Conservation (phyloP, 1,284 basidiomycete species). For the Puccinia polysora region DNA sequence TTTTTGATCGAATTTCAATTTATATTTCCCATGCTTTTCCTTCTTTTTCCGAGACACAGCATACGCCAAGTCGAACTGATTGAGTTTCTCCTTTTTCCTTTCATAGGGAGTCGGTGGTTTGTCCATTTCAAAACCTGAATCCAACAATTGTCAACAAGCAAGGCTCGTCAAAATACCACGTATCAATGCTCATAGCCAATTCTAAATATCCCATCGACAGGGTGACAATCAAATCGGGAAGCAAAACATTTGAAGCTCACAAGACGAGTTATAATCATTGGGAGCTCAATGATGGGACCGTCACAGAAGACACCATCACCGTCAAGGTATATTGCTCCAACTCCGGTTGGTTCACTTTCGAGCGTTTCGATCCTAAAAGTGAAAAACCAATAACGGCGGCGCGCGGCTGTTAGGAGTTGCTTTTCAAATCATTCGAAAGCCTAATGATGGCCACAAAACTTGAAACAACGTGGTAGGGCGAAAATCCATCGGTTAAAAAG, state of each 20-base stretch:
- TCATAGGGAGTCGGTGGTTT: conserved; percentile 14
- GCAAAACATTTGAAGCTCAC: neutral
- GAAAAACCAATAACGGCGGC: neutral
- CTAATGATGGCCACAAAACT: too few relatives aligned
- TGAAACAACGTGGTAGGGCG: too few relatives aligned
- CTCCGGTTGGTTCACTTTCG: neutral
- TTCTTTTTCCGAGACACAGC: neutral
- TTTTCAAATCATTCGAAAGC: too few relatives aligned
- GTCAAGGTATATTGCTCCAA: conserved; percentile 19
- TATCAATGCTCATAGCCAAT: conserved; percentile 20
- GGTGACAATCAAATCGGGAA: conserved; percentile 2
- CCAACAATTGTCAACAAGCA: conserved; percentile 17
- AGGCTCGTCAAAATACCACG: conserved; percentile 22
- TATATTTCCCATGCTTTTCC: neutral
- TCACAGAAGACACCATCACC: neutral
- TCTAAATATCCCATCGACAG: neutral
- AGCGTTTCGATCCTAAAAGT: neutral
- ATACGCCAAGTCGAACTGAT: too few relatives aligned
- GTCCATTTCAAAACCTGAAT: neutral
- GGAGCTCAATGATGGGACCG: conserved; percentile 6
- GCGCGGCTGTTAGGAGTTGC: neutral
- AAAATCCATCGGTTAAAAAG: too few relatives aligned
- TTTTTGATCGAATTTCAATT: neutral
- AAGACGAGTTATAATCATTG: conserved; percentile 27
- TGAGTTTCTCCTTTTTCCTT: neutral